Base-by-base conservation (phyloP, 2,329 filamentous ascomycete species). In the Leptoxyphium fumago region DNA sequence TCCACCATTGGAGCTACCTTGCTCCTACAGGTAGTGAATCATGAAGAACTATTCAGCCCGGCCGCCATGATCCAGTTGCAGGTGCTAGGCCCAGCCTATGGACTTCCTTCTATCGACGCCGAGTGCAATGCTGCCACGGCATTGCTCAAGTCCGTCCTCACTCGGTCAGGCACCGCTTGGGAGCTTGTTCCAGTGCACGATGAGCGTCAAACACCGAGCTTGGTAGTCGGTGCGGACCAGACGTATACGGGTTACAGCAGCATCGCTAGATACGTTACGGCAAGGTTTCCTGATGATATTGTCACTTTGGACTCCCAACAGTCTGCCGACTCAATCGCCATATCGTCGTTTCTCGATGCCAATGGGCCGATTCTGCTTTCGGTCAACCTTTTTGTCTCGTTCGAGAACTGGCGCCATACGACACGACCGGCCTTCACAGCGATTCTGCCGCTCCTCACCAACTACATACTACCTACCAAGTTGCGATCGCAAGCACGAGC, bases 41-140 rank as follows among this genome's bases (percentile, higher is more conserved):
- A 26, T 26, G 21, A 26, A 26, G 21, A 26, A 3, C 7, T 26
- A 26, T 26, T 26, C 21, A 4, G 4, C 21, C 21, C 3, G 21
- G 21, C 21, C 21, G 32, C 32, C 13, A 36, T 36, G 32, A 40
- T 40, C 13, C 77, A 89, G 65, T 75, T 98, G 47, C 83, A 94
- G 65, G 75, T 94, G 57, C 94, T 88, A 82, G 88, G 88, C 41
- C 80, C 86, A 44, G 88, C 84, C 36, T 94, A 94, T 62, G 80
- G 79, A 36, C 75, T 95, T 39, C 81, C 89, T 11, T 96, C 91
- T 38, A 82, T 96, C 55, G 88, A 96, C 57, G 72, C 89, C 39
- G 84, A 94, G 68, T 96, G 88, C 60, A 76, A 94, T 48, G 88
- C 88, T 26, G 73, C 82, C 38, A 78, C 94, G 52, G 78, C 84